Conservation (phyloP, 2,329 filamentous ascomycete species). For the Aspergillus felis region DNA sequence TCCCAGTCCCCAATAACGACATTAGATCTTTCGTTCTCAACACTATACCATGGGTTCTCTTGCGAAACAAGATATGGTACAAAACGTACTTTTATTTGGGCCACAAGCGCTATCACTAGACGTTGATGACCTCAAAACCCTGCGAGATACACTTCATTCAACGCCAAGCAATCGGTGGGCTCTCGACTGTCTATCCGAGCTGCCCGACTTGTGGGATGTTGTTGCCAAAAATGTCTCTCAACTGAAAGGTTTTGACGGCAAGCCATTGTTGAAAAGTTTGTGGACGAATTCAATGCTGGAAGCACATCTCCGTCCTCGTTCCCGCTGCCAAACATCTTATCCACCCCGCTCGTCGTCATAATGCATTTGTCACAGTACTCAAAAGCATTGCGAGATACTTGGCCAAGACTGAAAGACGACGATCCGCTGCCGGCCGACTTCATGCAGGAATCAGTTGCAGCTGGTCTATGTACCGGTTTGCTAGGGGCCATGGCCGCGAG, state of each 20-base stretch:
- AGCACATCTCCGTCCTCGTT: too few relatives aligned
- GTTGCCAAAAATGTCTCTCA: too few relatives aligned
- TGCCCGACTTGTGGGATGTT: too few relatives aligned
- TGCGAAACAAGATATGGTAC: too few relatives aligned
- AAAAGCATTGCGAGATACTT: background rate
- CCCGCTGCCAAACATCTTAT: too few relatives aligned
- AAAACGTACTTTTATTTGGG: conserved; percentile 3
- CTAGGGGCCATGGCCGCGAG: conserved; percentile 35
- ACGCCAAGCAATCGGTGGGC: background rate
- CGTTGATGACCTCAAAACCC: too few relatives aligned
- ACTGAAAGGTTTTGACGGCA: too few relatives aligned
- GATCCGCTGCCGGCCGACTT: background rate
- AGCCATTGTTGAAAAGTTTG: too few relatives aligned
- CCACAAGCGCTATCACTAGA: background rate
- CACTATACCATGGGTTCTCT: background rate
- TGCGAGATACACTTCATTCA: background rate
- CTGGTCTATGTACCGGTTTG: conserved; percentile 42
- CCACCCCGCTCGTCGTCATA: too few relatives aligned
- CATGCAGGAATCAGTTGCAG: conserved; percentile 14
- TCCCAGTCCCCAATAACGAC: background rate
- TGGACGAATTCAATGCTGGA: too few relatives aligned
- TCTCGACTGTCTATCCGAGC: background rate
- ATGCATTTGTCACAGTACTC: too few relatives aligned
- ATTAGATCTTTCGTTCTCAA: background rate
- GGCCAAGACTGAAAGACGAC: background rate